These are phyloP conservation scores for Zymoseptoria passerinii DNA, from an alignment of 2,329 filamentous ascomycete genomes.

Conservation along the genomic window DNA sequence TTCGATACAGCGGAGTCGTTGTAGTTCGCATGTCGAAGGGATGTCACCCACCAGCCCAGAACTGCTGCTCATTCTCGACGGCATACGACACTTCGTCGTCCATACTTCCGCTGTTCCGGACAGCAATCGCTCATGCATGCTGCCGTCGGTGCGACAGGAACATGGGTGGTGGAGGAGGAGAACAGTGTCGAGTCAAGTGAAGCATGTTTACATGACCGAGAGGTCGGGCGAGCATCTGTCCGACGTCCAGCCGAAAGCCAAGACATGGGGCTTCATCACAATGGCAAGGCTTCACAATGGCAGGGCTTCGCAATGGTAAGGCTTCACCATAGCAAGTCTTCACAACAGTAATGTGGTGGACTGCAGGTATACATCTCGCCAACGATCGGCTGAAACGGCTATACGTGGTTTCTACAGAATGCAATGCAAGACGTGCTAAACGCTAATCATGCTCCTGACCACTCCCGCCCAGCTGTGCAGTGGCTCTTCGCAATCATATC, in stretches of 20 bases:
- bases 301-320: no score
- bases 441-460: neutral
- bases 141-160: neutral
- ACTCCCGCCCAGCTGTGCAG: neutral
- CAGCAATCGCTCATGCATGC: slow-evolving; percentile 1
- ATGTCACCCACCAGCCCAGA: slow-evolving; percentile 69
- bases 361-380: neutral
- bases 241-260: neutral
- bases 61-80: slow-evolving; percentile 73
- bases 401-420: neutral
- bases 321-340: no score
- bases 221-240: neutral
- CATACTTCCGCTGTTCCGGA: slow-evolving; percentile 37
- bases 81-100: slow-evolving; percentile 56
- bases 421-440: neutral
- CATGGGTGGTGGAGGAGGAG: neutral
- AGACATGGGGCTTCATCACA: neutral
- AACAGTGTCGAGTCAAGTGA: neutral
- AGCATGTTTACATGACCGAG: no score
- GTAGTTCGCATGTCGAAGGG: neutral
- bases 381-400: neutral
- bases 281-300: no score
- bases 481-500: neutral
- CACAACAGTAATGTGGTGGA: no score
- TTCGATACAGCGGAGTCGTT: neutral